Evolutionary conservation across 768 basidiomycete genomes (phyloP).

Genomic region (Calocera viscosa): DNA sequence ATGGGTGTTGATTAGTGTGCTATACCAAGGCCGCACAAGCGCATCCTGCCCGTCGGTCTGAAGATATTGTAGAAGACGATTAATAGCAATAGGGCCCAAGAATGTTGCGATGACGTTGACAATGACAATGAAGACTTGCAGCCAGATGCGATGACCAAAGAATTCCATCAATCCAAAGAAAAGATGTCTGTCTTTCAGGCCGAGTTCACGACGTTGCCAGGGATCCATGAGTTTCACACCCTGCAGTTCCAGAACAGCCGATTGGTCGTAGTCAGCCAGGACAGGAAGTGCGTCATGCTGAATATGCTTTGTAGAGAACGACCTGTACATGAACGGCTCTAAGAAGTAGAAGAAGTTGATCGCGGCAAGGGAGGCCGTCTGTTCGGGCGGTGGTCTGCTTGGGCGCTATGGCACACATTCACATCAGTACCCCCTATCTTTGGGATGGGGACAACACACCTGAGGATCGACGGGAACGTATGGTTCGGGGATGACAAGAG

Average conservation of each 20-base stretch:
- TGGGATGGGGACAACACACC: slow-evolving; percentile 23
- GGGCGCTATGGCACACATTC: slow-evolving; percentile 26
- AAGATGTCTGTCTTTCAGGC: not conserved
- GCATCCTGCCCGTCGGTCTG: slow-evolving; percentile 21
- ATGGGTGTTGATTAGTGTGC: not conserved
- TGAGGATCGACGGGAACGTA: slow-evolving; percentile 48
- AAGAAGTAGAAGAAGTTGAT: not conserved
- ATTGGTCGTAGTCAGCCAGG: slow-evolving; percentile 27
- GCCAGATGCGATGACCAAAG: not conserved
- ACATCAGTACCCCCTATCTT: not conserved
- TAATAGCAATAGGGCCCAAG: slow-evolving; percentile 24
- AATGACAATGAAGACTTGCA: not conserved
- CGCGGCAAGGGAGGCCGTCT: not conserved
- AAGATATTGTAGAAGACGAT: slow-evolving; percentile 23
- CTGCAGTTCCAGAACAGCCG: slow-evolving; percentile 21
- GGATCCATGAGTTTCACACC: slow-evolving; percentile 26
- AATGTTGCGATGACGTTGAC: slow-evolving; percentile 15
- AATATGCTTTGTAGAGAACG: not conserved
- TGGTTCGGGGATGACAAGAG: slow-evolving; percentile 42
- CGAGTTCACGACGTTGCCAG: not conserved
- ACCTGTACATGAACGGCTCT: not conserved
- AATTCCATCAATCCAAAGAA: not conserved
- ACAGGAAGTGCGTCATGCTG: slow-evolving; percentile 19
- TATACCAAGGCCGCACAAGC: not conserved
- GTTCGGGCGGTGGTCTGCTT: slow-evolving; percentile 10